These are phyloP conservation scores for Colletotrichum sp. DNA, from an alignment of 2,329 filamentous ascomycete species.

Conservation along the genomic window DNA sequence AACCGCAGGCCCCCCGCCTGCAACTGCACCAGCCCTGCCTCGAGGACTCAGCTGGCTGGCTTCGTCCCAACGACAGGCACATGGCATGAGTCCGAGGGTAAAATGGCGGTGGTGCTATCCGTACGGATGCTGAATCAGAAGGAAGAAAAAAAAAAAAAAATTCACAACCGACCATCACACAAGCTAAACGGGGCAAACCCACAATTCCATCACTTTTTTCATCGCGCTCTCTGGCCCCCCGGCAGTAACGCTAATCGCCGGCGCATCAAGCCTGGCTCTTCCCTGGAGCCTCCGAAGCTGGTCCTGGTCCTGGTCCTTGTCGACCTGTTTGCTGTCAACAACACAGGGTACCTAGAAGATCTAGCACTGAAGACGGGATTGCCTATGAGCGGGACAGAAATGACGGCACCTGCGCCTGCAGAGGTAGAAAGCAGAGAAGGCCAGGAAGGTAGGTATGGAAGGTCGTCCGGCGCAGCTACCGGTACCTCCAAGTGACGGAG, in stretches of 20 bases:
- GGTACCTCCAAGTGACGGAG: conserved; percentile 3
- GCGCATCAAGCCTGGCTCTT: neutral
- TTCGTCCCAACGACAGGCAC: neutral
- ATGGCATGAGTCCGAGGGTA: neutral
- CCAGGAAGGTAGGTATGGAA: neutral
- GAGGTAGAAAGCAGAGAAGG: neutral
- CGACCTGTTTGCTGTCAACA: neutral
- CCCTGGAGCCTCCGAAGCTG: neutral
- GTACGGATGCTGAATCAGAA: neutral
- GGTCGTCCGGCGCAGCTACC: neutral
- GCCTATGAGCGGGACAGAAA: neutral
- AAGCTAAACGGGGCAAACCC: neutral
- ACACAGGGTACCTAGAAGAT: neutral
- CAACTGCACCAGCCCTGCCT: neutral
- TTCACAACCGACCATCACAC: neutral
- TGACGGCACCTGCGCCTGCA: neutral
- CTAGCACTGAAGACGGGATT: neutral
- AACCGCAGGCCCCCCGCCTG: neutral
- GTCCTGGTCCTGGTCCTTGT: neutral
- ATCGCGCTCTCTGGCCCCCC: neutral
- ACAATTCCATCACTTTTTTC: neutral
- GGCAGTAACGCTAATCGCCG: neutral
- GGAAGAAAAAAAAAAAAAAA: neutral
- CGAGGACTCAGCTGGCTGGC: neutral
- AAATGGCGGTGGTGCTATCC: neutral